A percentile compares a stretch with the other conserved stretches of the same genome.
Conservation (phyloP, 768 basidiomycete species). For the Lepiota brunneoincarnata region DNA sequence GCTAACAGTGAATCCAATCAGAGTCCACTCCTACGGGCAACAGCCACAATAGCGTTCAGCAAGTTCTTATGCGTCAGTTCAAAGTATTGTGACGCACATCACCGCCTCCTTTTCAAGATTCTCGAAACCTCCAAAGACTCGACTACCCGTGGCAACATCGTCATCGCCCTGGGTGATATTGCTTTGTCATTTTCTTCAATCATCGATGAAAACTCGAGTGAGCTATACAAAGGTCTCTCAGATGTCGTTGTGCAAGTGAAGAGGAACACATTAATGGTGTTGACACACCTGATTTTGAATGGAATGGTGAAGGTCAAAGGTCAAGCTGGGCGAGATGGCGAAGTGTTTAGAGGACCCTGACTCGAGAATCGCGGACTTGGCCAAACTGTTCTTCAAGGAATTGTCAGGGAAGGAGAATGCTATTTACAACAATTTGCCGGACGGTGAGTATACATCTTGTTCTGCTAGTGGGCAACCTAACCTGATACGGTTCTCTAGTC, state of each 20-base stretch:
- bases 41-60: conserved; percentile 85
- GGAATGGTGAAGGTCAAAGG: conserved; percentile 99
- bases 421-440: conserved; percentile 97
- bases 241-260: conserved; percentile 88
- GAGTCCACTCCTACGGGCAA: conserved; percentile 84
- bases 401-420: conserved; percentile 97
- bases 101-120: conserved; percentile 88
- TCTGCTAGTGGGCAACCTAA: not conserved
- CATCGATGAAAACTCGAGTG: conserved; percentile 95
- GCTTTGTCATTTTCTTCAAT: conserved; percentile 98
- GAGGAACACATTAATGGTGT: conserved; percentile 99
- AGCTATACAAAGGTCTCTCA: conserved; percentile 90
- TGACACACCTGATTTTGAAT: conserved; percentile 94
- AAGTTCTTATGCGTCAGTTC: conserved; percentile 97
- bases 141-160: conserved; percentile 91
- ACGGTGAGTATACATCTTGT: conserved; percentile 51
- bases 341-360: conserved; percentile 96
- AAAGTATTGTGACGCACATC: conserved; percentile 88
- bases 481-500: conserved; percentile 43
- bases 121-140: conserved; percentile 90
- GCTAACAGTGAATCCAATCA: conserved; percentile 28
- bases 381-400: conserved; percentile 97
- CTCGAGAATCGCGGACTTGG: conserved; percentile 82
- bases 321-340: conserved; percentile 99
- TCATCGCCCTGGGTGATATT: conserved; percentile 96